A percentile compares a stretch with the other conserved stretches of the same genome.
phyloP scores from a whole-genome alignment of 768 basidiomycete genomes.

The Exidia glandulosa region DNA sequence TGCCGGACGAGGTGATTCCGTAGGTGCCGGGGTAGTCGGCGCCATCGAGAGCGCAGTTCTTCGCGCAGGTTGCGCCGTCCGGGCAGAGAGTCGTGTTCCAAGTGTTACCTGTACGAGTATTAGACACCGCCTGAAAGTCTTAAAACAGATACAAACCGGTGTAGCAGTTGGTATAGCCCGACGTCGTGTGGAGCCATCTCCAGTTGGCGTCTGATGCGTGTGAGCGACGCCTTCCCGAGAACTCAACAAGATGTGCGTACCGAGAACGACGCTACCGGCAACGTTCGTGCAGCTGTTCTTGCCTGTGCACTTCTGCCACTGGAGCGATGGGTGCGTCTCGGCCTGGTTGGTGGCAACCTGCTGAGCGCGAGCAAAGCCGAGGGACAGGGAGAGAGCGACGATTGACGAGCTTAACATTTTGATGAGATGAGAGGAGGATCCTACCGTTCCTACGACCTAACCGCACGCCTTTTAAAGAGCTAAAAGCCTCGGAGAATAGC shows the following conservation, averaged over 20 bases:
- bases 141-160: conserved; percentile 5
- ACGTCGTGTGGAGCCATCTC: conserved; percentile 15
- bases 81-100: conserved; percentile 24
- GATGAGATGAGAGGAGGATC: background rate
- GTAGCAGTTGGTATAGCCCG: conserved; percentile 25
- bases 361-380: conserved; percentile 9
- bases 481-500: too few relatives aligned
- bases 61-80: conserved; percentile 19
- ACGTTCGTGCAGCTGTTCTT: conserved; percentile 5
- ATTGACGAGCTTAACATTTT: conserved; percentile 8
- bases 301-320: conserved; percentile 12
- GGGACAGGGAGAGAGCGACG: conserved; percentile 4
- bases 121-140: too few relatives aligned
- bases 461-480: too few relatives aligned
- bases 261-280: conserved; percentile 30
- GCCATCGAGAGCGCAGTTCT: conserved; percentile 25
- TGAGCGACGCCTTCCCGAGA: background rate
- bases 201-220: conserved; percentile 3
- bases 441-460: too few relatives aligned
- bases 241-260: conserved; percentile 24
- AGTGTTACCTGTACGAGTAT: conserved; percentile 13
- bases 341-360: conserved; percentile 12
- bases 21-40: conserved; percentile 15
- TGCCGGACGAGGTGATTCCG: conserved; percentile 9
- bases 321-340: conserved; percentile 12